Evolutionary conservation across 2,329 filamentous ascomycete genomes (phyloP).

Genomic region (Xylaria sp.): DNA sequence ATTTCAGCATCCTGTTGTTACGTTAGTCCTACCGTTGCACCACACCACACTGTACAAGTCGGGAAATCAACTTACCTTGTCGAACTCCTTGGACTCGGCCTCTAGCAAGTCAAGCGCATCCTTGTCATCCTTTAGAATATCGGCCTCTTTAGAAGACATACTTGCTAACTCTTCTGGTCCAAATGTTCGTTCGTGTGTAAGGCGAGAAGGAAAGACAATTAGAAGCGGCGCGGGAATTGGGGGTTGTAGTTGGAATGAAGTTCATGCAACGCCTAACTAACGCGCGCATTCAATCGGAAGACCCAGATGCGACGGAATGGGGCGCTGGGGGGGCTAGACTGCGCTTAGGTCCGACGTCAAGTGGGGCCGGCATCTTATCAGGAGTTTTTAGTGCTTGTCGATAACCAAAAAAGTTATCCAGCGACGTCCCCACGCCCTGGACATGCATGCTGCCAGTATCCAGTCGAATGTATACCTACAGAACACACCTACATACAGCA

Average conservation of each 20-base stretch:
- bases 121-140: conserved; percentile 63
- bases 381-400: conserved; percentile 17
- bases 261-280: background rate
- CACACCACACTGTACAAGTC: background rate
- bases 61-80: conserved; percentile 70
- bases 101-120: conserved; percentile 85
- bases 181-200: background rate
- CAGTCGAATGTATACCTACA: conserved; percentile 6
- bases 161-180: conserved; percentile 2
- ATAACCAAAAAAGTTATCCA: conserved; percentile 40
- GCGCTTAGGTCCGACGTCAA: conserved; percentile 14
- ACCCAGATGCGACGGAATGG: conserved; percentile 13
- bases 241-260: conserved; percentile 3
- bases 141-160: conserved; percentile 59
- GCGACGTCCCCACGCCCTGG: conserved; percentile 8
- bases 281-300: conserved; percentile 4
- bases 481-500: background rate
- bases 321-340: conserved; percentile 17
- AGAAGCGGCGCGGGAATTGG: background rate
- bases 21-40: conserved; percentile 38
- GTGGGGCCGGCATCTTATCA: conserved; percentile 38
- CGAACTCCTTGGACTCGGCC: conserved; percentile 87
- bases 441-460: conserved; percentile 4
- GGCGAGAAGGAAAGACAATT: background rate
- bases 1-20: conserved; percentile 89